These are phyloP conservation scores for Rhododendron kiyosumense DNA, from an alignment of 148 eudicot genomes.

Conservation along the genomic window DNA sequence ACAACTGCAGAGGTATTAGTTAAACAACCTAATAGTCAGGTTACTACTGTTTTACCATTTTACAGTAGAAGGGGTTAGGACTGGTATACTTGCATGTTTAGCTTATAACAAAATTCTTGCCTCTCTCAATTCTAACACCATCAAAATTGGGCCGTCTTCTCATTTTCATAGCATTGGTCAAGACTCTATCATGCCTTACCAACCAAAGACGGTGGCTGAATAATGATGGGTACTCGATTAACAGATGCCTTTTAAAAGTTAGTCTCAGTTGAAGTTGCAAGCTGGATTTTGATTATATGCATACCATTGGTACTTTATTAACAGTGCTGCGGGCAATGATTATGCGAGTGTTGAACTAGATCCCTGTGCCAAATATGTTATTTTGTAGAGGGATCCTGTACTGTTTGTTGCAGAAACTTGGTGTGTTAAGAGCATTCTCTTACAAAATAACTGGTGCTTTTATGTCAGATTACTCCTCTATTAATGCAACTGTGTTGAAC, in stretches of 20 bases:
- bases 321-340: not conserved
- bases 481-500: not conserved
- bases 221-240: too few relatives aligned
- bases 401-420: not conserved
- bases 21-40: not conserved
- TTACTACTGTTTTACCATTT: not conserved
- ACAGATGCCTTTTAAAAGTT: not conserved
- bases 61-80: not conserved
- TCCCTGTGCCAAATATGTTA: not conserved
- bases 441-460: not conserved
- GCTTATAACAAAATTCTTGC: not conserved
- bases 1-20: slow-evolving; percentile 86
- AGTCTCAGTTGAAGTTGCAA: not conserved
- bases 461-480: not conserved
- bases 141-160: not conserved
- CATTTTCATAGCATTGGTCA: too few relatives aligned
- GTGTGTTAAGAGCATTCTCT: not conserved
- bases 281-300: not conserved
- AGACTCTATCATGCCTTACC: too few relatives aligned
- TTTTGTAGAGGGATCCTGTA: not conserved
- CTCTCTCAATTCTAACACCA: not conserved
- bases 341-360: not conserved
- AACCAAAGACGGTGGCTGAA: too few relatives aligned
- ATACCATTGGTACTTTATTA: not conserved
- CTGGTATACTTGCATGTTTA: not conserved